Percentiles rank a stretch among this genome's conserved stretches.
Conservation (phyloP, 495 filamentous ascomycete genomes). For the Sphaerosporella brunnea region DNA sequence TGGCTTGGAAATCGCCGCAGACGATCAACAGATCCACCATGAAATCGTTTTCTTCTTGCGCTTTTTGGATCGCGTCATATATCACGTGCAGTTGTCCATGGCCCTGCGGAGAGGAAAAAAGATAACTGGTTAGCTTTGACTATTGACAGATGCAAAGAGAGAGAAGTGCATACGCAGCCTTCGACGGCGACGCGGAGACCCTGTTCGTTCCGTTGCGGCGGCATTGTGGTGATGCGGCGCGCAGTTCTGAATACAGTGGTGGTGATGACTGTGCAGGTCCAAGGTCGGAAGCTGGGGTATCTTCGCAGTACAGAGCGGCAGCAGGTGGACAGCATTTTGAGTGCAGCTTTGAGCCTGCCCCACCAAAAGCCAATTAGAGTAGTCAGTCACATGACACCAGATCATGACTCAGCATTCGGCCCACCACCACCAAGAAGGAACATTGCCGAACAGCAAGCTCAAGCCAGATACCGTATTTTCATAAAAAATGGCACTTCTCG, state of each 20-base stretch:
- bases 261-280: no score
- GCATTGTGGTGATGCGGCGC: not conserved
- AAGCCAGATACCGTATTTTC: no score
- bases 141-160: not conserved
- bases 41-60: slow-evolving; percentile 47
- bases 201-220: not conserved
- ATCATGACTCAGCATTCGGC: no score
- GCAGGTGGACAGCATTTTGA: no score
- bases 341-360: not conserved
- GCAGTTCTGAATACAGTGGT: not conserved
- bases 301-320: no score
- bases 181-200: slow-evolving; percentile 39
- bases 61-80: slow-evolving; percentile 51
- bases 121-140: slow-evolving; percentile 17
- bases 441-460: no score
- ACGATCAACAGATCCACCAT: slow-evolving; percentile 88
- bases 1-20: slow-evolving; percentile 63
- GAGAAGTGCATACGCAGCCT: slow-evolving; percentile 51
- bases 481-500: no score
- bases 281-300: no score
- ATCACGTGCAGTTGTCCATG: slow-evolving; percentile 84
- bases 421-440: no score
- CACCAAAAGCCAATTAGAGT: not conserved
- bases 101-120: slow-evolving; percentile 38
- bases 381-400: no score